phyloP scores from a whole-genome alignment of 192 early-diverging fungal genomes.

The Jimgerdemannia flammicorona region DNA sequence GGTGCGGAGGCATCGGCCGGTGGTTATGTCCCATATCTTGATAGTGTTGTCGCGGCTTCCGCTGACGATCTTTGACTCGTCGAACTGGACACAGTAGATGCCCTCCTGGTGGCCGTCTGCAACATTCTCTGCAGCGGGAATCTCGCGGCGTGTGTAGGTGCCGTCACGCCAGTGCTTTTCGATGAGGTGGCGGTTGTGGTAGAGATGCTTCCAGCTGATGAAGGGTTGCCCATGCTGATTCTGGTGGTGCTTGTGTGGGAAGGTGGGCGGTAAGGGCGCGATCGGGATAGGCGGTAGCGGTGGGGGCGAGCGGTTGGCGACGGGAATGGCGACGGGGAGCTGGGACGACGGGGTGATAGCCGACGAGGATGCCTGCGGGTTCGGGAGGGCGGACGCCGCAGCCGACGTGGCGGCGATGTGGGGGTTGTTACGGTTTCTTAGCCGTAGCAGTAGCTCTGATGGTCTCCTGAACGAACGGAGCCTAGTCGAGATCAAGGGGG shows the following conservation, averaged over 20 bases:
- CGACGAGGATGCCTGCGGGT: neutral
- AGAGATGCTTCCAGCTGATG: conserved; percentile 76
- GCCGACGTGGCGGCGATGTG: conserved; percentile 2
- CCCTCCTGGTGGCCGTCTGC: conserved; percentile 70
- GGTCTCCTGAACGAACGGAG: conserved; percentile 12
- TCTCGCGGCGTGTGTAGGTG: conserved; percentile 49
- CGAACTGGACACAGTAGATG: conserved; percentile 84
- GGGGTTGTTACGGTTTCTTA: conserved; percentile 10
- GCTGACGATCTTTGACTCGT: conserved; percentile 61
- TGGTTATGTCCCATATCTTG: conserved; percentile 75
- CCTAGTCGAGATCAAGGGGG: neutral
- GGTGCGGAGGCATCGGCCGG: conserved; percentile 52
- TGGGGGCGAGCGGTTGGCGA: conserved; percentile 14
- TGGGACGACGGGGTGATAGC: neutral
- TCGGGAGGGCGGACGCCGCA: neutral
- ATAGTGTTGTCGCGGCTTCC: conserved; percentile 68
- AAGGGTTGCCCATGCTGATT: conserved; percentile 29
- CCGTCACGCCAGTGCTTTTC: conserved; percentile 73
- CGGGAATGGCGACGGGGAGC: conserved; percentile 6
- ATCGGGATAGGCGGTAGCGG: conserved; percentile 11
- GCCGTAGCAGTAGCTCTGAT: conserved; percentile 13
- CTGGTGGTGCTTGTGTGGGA: conserved; percentile 31
- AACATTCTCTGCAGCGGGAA: conserved; percentile 30
- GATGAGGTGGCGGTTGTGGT: conserved; percentile 56
- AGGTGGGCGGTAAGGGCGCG: conserved; percentile 17